Evolutionary conservation across 2,329 filamentous ascomycete genomes (phyloP).

Genomic region (Botryotinia convoluta): DNA sequence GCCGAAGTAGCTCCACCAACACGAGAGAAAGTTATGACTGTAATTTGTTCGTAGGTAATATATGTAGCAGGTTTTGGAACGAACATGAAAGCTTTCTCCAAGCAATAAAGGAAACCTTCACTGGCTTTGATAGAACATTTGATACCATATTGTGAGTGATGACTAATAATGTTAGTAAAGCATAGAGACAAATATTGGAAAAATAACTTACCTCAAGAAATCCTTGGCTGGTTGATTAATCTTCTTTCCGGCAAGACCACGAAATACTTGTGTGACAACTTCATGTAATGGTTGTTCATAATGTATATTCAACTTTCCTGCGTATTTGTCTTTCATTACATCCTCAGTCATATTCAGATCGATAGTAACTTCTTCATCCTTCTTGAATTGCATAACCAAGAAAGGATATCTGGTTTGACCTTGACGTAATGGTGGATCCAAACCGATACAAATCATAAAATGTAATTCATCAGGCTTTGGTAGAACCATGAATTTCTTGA

Average conservation of each 20-base stretch:
- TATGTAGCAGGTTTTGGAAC: constrained; percentile 98
- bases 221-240: constrained; percentile 91
- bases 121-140: constrained; percentile 99
- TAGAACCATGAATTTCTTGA: constrained; percentile 98
- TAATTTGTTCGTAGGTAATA: constrained; percentile 90
- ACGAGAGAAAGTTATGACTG: constrained; percentile 90
- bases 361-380: constrained; percentile 93
- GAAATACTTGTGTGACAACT: constrained; percentile 93
- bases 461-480: constrained; percentile 98
- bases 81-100: constrained; percentile 99
- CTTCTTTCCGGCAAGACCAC: constrained; percentile 90
- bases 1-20: constrained; percentile 92
- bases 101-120: constrained; percentile 93
- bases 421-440: constrained; percentile 92
- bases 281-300: constrained; percentile 94
- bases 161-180: constrained; percentile 48
- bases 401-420: constrained; percentile 98
- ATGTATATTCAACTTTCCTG: constrained; percentile 80
- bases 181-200: constrained; percentile 11
- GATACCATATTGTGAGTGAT: constrained; percentile 90
- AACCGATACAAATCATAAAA: constrained; percentile 87
- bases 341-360: constrained; percentile 96
- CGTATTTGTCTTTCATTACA: constrained; percentile 79
- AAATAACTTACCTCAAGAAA: constrained; percentile 66
- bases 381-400: constrained; percentile 98